Percentiles rank a stretch among this genome's conserved stretches.
phyloP scores from a whole-genome alignment of 1,284 basidiomycete species.

The Ustilago cynodontis region DNA sequence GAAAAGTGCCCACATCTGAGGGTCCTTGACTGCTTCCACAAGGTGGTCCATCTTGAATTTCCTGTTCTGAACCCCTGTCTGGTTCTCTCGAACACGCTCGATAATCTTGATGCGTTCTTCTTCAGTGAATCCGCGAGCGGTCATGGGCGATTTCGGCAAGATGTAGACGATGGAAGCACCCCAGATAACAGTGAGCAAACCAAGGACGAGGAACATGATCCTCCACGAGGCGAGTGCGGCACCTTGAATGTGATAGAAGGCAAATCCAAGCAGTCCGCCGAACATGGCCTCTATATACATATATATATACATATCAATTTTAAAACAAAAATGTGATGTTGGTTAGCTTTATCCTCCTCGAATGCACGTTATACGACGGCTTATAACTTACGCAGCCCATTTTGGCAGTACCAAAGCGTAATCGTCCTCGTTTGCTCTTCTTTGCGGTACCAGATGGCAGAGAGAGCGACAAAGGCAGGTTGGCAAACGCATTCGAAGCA shows the following conservation, averaged over 20 bases:
- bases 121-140: conserved; percentile 71
- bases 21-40: conserved; percentile 73
- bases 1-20: conserved; percentile 67
- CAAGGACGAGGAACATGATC: conserved; percentile 72
- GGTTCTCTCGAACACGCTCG: conserved; percentile 74
- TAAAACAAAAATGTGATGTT: no score
- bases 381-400: no score
- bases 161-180: conserved; percentile 63
- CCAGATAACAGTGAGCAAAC: conserved; percentile 49
- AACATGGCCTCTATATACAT: conserved; percentile 55
- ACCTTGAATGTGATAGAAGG: conserved; percentile 71
- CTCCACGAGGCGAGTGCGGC: conserved; percentile 74
- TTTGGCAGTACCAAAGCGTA: conserved; percentile 52
- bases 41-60: conserved; percentile 74
- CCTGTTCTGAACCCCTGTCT: conserved; percentile 74
- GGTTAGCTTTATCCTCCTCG: no score
- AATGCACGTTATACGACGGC: no score
- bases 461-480: conserved; percentile 58
- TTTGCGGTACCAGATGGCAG: conserved; percentile 54
- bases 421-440: conserved; percentile 51
- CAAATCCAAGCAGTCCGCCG: conserved; percentile 60
- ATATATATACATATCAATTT: no score
- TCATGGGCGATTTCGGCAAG: conserved; percentile 51
- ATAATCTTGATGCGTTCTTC: conserved; percentile 74
- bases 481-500: conserved; percentile 59